Conservation (phyloP, 108 stramenopile genomes). For the Schizochytrium sp. region DNA sequence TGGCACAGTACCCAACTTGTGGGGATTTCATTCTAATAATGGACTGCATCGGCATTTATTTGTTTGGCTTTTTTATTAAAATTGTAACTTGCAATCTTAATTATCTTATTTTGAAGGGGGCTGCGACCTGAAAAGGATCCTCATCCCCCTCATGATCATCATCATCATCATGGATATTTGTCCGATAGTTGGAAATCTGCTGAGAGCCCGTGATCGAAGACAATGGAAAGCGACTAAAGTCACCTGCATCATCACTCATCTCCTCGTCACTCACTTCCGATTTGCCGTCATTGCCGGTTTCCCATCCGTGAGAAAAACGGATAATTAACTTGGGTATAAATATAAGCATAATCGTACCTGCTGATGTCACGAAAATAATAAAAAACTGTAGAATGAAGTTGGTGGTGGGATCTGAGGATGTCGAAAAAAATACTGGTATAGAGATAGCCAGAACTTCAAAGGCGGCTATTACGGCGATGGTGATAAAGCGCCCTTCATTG, state of each 20-base stretch:
- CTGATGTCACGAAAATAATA: constrained; percentile 9
- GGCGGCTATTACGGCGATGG: not conserved
- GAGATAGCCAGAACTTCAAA: constrained; percentile 16
- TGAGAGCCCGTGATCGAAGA: not conserved
- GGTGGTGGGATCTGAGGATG: constrained; percentile 23
- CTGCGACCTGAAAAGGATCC: not conserved
- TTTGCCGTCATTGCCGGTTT: not conserved
- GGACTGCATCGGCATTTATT: too few species aligned
- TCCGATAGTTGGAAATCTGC: not conserved
- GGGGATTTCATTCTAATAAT: too few species aligned
- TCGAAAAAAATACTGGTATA: constrained; percentile 3
- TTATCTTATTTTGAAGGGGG: too few species aligned
- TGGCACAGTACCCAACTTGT: too few species aligned
- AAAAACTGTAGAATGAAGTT: constrained; percentile 22
- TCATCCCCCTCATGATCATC: not conserved
- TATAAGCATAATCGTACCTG: constrained; percentile 35
- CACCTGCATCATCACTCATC: not conserved
- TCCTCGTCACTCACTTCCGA: constrained; percentile 7
- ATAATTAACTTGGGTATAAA: constrained; percentile 58
- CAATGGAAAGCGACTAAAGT: not conserved
- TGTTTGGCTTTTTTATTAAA: too few species aligned
- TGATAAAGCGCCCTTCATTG: constrained; percentile 35
- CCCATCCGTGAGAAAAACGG: constrained; percentile 23
- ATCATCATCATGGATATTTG: too few species aligned
- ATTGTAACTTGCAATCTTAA: too few species aligned